Base-by-base conservation (phyloP, 2,329 filamentous ascomycete genomes). In the Neonectria ditissima region DNA sequence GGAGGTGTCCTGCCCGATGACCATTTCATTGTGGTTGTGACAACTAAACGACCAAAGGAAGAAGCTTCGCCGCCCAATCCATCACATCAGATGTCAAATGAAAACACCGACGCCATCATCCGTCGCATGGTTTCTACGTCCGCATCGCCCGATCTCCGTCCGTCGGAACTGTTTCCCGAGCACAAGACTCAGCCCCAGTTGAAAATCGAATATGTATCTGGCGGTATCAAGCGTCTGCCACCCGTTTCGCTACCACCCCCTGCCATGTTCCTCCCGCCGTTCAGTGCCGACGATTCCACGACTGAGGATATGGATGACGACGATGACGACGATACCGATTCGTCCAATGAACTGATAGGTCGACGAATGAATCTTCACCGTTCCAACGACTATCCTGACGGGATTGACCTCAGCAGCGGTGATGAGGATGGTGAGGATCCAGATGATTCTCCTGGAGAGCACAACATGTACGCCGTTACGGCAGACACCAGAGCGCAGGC, bases 1-100 rank as follows among this genome's bases (percentile, higher is more conserved):
- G 87, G 86, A 6, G 87, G 87, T 14, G 83, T 89, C 0, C 77
- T 83, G 26, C 88, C 88, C 0, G 87, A 89, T n/a, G 89, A 91
- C 65, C 88, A 90, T 65, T 90, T 91, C 63, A 80, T 84, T 43
- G 78, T 90, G 1, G 79, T 84, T 2, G 87, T 89, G 2, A 80
- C 80, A 2, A 88, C 86, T 0, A 80, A 77, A 43, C 79, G 85
- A 16, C 75, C 80, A 0, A 82, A 77, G 26, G 65, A 69, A 13
- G 73, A 78, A 13, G 44, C 26, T 13, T 16, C 37, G 2, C 26
- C 52, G 6, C 34, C 59, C 26, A n/a, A 20, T 16, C 22, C 26
- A 1, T 30, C 18, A 14, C 48, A 7, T 16, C 62, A 54, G 14
- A 56, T n/a, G 11, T 72, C 72, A 1, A 75, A 74, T 5, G 76